A percentile compares a stretch with the other conserved stretches of the same genome.
Evolutionary conservation across 2,329 filamentous ascomycete species (phyloP).

Genomic region (Apiospora phragmitis): DNA sequence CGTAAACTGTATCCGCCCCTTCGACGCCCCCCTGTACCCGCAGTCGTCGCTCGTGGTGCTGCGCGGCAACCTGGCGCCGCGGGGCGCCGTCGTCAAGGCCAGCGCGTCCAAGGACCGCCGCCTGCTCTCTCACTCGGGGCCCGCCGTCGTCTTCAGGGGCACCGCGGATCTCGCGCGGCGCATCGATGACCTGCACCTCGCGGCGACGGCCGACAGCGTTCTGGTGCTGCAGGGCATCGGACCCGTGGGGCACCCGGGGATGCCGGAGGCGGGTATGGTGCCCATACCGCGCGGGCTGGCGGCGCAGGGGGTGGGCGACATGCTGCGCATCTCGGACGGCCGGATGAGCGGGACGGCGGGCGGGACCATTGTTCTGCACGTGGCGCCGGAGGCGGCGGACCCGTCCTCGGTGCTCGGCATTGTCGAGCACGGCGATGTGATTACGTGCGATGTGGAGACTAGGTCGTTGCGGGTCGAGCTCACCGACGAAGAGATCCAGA

Average conservation of each 20-base stretch:
- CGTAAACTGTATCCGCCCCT: slow-evolving; percentile 60
- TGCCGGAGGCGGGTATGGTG: slow-evolving; percentile 77
- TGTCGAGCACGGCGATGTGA: slow-evolving; percentile 72
- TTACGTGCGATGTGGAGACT: slow-evolving; percentile 75
- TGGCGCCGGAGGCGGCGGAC: slow-evolving; percentile 78
- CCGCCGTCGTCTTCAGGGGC: slow-evolving; percentile 67
- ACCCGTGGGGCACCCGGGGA: slow-evolving; percentile 85
- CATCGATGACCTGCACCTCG: slow-evolving; percentile 54
- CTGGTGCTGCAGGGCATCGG: slow-evolving; percentile 87
- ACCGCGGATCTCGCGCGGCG: slow-evolving; percentile 74
- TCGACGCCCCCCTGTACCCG: slow-evolving; percentile 66
- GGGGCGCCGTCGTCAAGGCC: slow-evolving; percentile 86
- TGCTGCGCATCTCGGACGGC: slow-evolving; percentile 84
- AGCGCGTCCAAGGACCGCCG: slow-evolving; percentile 78
- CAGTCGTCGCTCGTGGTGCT: slow-evolving; percentile 82
- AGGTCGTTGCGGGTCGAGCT: slow-evolving; percentile 61
- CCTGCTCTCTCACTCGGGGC: slow-evolving; percentile 46
- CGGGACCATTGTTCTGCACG: slow-evolving; percentile 87
- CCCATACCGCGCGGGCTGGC: slow-evolving; percentile 75
- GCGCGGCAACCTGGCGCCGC: slow-evolving; percentile 78
- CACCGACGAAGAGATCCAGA: slow-evolving; percentile 66
- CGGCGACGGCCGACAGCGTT: slow-evolving; percentile 61
- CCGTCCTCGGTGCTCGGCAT: slow-evolving; percentile 78
- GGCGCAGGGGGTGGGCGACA: slow-evolving; percentile 72
- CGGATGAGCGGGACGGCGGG: slow-evolving; percentile 85